Evolutionary conservation across 371 early-diverging fungal genomes (phyloP).

Genomic region (Quaeritorhiza haematococci): DNA sequence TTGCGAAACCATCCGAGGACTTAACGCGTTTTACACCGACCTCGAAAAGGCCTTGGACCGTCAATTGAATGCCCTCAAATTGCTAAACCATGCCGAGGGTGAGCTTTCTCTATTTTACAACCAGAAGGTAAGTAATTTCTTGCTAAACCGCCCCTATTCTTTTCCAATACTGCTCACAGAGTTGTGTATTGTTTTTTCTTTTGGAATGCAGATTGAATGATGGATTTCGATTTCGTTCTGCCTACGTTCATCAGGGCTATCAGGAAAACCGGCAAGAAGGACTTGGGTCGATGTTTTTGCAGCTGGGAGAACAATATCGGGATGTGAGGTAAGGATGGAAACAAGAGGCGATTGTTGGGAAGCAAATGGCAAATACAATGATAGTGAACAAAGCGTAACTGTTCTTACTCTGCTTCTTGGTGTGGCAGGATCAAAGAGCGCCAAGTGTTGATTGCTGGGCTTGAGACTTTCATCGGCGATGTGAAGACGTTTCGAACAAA

Average conservation of each 20-base stretch:
- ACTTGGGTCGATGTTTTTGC: background rate
- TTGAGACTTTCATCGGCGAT: constrained; percentile 27
- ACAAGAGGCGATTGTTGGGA: too few species aligned
- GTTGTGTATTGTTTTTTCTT: too few species aligned
- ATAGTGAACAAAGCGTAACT: constrained; percentile 15
- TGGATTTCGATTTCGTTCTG: background rate
- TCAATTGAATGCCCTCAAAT: constrained; percentile 24
- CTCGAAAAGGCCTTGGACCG: constrained; percentile 28
- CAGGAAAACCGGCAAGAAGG: background rate
- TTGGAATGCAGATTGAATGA: too few species aligned
- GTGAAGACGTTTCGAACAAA: constrained; percentile 33
- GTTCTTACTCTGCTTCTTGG: constrained; percentile 18
- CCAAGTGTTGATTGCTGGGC: constrained; percentile 15
- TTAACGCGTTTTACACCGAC: too few species aligned
- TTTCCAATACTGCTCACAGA: too few species aligned
- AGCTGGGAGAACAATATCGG: constrained; percentile 33
- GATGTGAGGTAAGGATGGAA: too few species aligned
- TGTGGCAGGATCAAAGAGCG: constrained; percentile 20
- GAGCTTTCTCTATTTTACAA: constrained; percentile 39
- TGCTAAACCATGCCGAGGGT: constrained; percentile 35
- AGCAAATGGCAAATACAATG: too few species aligned
- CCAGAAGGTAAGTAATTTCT: constrained; percentile 29
- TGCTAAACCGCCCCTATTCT: too few species aligned
- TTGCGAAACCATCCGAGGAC: too few species aligned
- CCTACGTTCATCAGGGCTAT: background rate